A percentile compares a stretch with the other conserved stretches of the same genome.
Conservation (phyloP, 2,329 filamentous ascomycete species). For the Metarhizium guizhouense region DNA sequence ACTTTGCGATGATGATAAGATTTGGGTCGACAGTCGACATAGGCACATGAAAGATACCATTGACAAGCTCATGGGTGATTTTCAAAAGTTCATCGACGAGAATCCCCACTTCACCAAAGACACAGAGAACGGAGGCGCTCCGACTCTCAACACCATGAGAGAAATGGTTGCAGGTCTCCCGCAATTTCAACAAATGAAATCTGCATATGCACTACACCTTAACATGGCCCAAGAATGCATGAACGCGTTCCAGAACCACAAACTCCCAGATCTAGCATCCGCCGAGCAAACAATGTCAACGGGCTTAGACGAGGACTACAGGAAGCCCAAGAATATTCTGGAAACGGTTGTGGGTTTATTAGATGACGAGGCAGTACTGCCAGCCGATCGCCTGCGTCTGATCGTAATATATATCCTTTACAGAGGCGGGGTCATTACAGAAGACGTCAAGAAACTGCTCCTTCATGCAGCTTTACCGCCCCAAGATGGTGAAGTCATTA, state of each 20-base stretch:
- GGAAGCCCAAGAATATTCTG: slow-evolving; percentile 81
- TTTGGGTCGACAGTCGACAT: slow-evolving; percentile 93
- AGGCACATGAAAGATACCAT: slow-evolving; percentile 97
- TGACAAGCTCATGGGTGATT: slow-evolving; percentile 84
- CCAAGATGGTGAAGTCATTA: slow-evolving; percentile 62
- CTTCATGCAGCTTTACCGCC: slow-evolving; percentile 72
- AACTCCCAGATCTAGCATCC: slow-evolving; percentile 77
- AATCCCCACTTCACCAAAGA: slow-evolving; percentile 87
- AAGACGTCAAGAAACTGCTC: slow-evolving; percentile 77
- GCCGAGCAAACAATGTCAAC: slow-evolving; percentile 88
- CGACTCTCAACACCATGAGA: slow-evolving; percentile 82
- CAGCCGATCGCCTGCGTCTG: slow-evolving; percentile 71
- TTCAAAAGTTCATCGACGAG: slow-evolving; percentile 81
- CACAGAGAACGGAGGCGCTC: slow-evolving; percentile 46
- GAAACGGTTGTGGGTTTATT: slow-evolving; percentile 80
- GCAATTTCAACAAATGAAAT: slow-evolving; percentile 92
- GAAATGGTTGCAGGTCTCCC: slow-evolving; percentile 94
- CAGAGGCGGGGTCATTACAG: slow-evolving; percentile 71
- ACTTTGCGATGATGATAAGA: slow-evolving; percentile 79
- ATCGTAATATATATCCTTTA: slow-evolving; percentile 81
- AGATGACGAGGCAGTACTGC: slow-evolving; percentile 68
- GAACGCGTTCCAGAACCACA: slow-evolving; percentile 79
- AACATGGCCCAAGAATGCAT: slow-evolving; percentile 97
- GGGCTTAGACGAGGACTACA: slow-evolving; percentile 84
- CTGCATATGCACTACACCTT: slow-evolving; percentile 86